A percentile compares a stretch with the other conserved stretches of the same genome.
Evolutionary conservation across 768 basidiomycete species (phyloP).

Genomic region (Termitomyces sp.): DNA sequence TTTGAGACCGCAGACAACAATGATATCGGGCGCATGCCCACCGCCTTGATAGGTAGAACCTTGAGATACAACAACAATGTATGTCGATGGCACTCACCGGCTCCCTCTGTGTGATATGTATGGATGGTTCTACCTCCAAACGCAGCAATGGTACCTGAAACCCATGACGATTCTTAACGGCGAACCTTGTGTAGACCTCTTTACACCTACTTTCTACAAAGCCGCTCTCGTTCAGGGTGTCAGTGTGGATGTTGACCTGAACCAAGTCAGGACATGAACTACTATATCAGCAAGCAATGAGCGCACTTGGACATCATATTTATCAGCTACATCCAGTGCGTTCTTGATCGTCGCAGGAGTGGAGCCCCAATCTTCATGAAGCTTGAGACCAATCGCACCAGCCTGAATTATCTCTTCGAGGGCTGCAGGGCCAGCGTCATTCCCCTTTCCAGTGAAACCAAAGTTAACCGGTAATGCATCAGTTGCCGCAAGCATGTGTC

Average conservation of each 20-base stretch:
- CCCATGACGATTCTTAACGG: not conserved
- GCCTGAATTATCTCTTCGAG: conserved; percentile 32
- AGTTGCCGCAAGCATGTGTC: conserved; percentile 86
- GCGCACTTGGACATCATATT: conserved; percentile 88
- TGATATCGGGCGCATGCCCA: conserved; percentile 97
- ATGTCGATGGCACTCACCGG: conserved; percentile 42
- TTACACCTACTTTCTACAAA: conserved; percentile 79
- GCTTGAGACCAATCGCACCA: conserved; percentile 61
- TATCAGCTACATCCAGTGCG: conserved; percentile 76
- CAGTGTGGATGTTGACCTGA: conserved; percentile 91
- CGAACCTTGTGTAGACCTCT: not conserved
- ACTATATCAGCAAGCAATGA: not conserved
- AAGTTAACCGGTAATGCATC: conserved; percentile 90
- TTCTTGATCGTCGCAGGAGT: conserved; percentile 79
- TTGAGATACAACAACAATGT: not conserved
- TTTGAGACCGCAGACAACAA: conserved; percentile 85
- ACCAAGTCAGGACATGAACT: not conserved
- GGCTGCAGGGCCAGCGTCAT: conserved; percentile 72
- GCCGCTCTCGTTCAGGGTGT: conserved; percentile 95
- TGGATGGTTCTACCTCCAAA: conserved; percentile 92
- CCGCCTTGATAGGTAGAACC: conserved; percentile 47
- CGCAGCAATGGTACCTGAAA: conserved; percentile 76
- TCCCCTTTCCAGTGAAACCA: conserved; percentile 94
- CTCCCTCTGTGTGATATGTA: conserved; percentile 96
- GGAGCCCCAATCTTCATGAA: conserved; percentile 97